phyloP scores from a whole-genome alignment of 148 eudicot genomes.

The Chenopodium quinoa region DNA sequence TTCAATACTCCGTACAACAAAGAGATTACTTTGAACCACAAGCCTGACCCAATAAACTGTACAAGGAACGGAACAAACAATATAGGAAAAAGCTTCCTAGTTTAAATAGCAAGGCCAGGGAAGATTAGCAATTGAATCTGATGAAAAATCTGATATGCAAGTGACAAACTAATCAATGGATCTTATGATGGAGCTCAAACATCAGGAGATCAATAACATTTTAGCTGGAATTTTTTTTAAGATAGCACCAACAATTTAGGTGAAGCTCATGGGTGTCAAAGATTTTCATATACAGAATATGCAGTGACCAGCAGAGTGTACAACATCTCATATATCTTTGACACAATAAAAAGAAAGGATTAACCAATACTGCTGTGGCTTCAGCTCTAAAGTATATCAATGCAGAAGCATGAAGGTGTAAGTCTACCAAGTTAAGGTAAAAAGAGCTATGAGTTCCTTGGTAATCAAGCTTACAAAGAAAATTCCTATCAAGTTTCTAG shows the following conservation, averaged over 20 bases:
- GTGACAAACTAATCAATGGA: background rate
- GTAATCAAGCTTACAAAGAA: background rate
- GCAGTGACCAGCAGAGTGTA: background rate
- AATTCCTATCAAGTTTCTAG: background rate
- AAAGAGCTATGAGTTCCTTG: background rate
- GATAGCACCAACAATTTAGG: background rate
- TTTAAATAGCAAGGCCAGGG: background rate
- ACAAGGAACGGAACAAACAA: background rate
- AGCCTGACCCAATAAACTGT: background rate
- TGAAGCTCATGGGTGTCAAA: background rate
- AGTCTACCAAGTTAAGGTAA: background rate
- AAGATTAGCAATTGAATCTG: background rate
- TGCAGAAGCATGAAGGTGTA: background rate
- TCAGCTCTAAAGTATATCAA: background rate
- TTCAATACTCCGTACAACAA: background rate
- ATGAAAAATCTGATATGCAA: background rate
- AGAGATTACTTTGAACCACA: background rate
- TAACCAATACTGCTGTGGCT: background rate
- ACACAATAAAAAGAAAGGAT: background rate
- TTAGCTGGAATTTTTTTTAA: background rate
- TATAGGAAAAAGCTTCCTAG: background rate
- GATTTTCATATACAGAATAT: background rate
- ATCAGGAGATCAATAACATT: background rate
- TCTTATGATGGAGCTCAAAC: background rate
- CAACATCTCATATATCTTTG: background rate